Conservation (phyloP, 352 stramenopile genomes). For the Phytophthora constricta region DNA sequence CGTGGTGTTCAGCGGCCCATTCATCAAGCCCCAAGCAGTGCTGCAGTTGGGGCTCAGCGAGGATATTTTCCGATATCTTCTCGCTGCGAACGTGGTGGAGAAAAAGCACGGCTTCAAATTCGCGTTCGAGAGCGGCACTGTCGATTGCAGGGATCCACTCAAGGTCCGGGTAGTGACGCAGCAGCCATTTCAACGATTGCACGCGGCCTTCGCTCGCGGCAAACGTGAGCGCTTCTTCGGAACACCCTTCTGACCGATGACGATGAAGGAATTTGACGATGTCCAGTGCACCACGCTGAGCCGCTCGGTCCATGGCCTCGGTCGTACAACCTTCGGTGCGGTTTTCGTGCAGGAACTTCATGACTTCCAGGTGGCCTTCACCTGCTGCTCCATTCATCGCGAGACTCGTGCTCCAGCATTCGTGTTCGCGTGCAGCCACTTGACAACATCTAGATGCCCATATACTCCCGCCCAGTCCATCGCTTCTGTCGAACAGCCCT, state of each 20-base stretch:
- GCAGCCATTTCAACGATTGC: neutral
- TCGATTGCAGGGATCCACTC: neutral
- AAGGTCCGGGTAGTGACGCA: neutral
- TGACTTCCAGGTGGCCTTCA: conserved; percentile 1
- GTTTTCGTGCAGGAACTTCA: neutral
- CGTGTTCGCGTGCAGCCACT: neutral
- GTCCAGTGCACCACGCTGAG: neutral
- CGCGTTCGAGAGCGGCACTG: neutral
- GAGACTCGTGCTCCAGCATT: neutral
- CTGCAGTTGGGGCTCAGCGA: too few species aligned
- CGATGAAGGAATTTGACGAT: neutral
- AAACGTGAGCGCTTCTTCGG: neutral
- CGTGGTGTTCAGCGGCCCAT: too few species aligned
- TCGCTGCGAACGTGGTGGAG: neutral
- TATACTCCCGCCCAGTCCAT: neutral
- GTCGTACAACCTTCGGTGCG: neutral
- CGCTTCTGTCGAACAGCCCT: neutral
- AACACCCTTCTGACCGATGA: neutral
- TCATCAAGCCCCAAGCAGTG: too few species aligned
- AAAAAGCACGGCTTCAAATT: neutral
- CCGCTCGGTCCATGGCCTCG: neutral
- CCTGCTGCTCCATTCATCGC: neutral
- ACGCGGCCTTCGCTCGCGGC: neutral
- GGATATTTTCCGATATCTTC: neutral
- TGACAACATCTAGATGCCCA: neutral